Evolutionary conservation across 192 early-diverging fungal species (phyloP), one percentile per base, ranked within the genome.

Genomic region (Entomortierella lignicola): DNA sequence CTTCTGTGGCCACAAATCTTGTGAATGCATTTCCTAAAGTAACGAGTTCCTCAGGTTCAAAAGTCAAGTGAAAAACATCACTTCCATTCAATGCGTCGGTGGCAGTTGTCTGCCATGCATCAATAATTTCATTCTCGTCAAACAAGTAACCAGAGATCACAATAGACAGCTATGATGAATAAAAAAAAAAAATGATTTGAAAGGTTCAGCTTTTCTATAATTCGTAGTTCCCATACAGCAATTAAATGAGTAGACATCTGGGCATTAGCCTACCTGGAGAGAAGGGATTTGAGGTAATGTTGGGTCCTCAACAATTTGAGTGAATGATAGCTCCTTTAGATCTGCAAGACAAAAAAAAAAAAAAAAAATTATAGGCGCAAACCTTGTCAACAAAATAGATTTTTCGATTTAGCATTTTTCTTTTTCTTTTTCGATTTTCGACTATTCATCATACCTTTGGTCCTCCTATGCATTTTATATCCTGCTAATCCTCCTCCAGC

Each of bases 131-230:
- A 13, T 39, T 23, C 50, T 71, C 58, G 25, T 85, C 81, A 23
- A 84, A 63, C n/a, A 89, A 47, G 63, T 87, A 89, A 18, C 88
- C 88, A n/a, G 88, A 84, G 18, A 89, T 85, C 21, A 83, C 86
- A 31, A 89, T 87, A 0, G 82, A 86, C 37, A 82, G 55, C 85
- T 88, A 70, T 39, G 4, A 34, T 10, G 27, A 50, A 23, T 2
- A 15, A 15, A 52, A 56, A 55, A 31, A 0, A n/a, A 39, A 63
- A 53, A 39, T 41, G 34, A 12, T 53, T 43, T 41, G n/a, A n/a
- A n/a, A n/a, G n/a, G n/a, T n/a, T n/a, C n/a, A n/a, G n/a, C n/a
- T n/a, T n/a, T n/a, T n/a, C n/a, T n/a, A n/a, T n/a, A n/a, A n/a
- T n/a, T n/a, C n/a, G n/a, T n/a, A n/a, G n/a, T n/a, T n/a, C n/a